Base-by-base conservation (phyloP, 2,329 filamentous ascomycete species). In the Epichloe typhina region DNA sequence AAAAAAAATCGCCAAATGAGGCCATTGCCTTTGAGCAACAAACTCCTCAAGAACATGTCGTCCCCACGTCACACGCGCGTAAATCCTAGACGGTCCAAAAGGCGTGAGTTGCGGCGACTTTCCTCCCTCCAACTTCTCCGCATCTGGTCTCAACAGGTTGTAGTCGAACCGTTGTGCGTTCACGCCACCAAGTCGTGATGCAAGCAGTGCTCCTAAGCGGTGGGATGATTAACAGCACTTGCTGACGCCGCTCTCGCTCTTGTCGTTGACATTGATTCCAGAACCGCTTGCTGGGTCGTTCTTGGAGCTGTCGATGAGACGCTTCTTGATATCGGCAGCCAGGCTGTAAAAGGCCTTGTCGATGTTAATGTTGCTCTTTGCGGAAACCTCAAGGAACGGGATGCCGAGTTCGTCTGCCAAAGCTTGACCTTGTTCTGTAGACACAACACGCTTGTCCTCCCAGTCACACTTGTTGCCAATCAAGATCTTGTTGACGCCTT, bases 391-490 rank as follows among this genome's bases (percentile, higher is more conserved):
- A 67, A 98, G 86, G 77, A 98, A 98, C 19, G 93, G 91, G 58
- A 98, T 95, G 64, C 90, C 89, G 54, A 98, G 83, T 71, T 97
- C 93, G 71, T 95, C 86, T 53, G 93, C 93, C 51, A 98, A 80
- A 58, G 84, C 84, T 70, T 98, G 90, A 61, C 93, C 93, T 64
- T 89, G 85, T 68, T 96, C 90, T 53, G 86, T 95, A 47, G 88
- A 89, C 41, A 98, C 86, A 50, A 87, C 89, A 59, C 93, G 85
- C 79, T 97, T 97, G 73, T 98, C 93, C 71, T 97, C 93, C 93
- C 93, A 97, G 72, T 98, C 93, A 73, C 93, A 98, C 74, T 98
- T 98, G 80, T 98, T 98, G 67, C 93, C 93, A 60, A 98, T 96
- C 58, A 98, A 80, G 66, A 98, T 97, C 78, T 97, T 98, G 82